phyloP scores from a whole-genome alignment of 352 stramenopile genomes.

The Pythium monospermum region DNA sequence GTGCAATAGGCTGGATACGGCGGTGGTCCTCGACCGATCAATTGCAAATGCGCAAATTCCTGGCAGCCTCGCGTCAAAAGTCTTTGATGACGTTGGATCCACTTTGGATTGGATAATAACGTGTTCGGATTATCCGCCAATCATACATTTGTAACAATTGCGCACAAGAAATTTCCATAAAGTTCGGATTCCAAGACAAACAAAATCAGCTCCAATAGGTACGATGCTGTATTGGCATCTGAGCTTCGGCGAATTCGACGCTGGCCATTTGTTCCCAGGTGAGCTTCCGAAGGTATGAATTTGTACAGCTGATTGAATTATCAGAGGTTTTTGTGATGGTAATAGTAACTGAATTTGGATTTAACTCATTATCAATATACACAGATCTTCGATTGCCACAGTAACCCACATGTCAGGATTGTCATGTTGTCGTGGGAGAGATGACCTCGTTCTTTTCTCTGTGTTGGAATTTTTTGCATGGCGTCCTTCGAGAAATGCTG shows the following conservation, averaged over 20 bases:
- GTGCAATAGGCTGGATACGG: conserved; percentile 2
- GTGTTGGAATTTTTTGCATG: no score
- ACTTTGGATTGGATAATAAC: conserved; percentile 18
- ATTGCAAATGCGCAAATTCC: background rate
- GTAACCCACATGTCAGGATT: conserved; percentile 1
- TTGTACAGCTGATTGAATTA: background rate
- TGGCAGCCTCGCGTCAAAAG: conserved; percentile 3
- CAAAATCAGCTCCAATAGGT: background rate
- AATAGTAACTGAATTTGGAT: background rate
- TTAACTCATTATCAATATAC: background rate
- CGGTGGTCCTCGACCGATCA: conserved; percentile 1
- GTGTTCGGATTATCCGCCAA: conserved; percentile 3
- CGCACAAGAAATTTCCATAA: conserved; percentile 16
- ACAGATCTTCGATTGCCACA: background rate
- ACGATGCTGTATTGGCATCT: no score
- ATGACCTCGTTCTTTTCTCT: no score
- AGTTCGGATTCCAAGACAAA: background rate
- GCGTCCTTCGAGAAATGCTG: no score
- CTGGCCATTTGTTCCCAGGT: no score
- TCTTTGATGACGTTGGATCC: conserved; percentile 23
- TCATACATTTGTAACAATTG: background rate
- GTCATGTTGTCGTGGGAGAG: no score
- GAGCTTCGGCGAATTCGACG: no score
- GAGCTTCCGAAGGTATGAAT: background rate
- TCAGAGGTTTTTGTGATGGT: background rate